Percentiles rank a stretch among this genome's conserved stretches.
Evolutionary conservation across 768 basidiomycete species (phyloP).

Genomic region (Lactarius quietus): DNA sequence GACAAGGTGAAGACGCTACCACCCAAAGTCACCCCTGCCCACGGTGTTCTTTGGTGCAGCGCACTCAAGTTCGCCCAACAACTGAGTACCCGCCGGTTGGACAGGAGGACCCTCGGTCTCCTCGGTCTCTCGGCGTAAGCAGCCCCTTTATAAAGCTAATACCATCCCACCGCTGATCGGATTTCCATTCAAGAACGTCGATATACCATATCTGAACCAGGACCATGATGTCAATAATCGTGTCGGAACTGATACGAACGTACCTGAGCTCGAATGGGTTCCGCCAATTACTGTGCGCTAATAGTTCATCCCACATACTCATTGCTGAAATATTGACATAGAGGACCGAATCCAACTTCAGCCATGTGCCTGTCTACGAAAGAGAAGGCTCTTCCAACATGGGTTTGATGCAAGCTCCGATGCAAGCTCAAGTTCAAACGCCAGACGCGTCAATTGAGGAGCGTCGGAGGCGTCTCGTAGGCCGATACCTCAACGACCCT

Average conservation of each 20-base stretch:
- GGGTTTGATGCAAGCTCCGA: background rate
- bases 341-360: background rate
- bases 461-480: constrained; percentile 1
- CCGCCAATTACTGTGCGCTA: background rate
- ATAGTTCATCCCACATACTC: background rate
- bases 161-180: background rate
- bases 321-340: background rate
- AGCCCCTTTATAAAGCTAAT: background rate
- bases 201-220: background rate
- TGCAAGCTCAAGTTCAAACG: too few relatives aligned
- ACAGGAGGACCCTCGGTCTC: background rate
- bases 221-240: background rate
- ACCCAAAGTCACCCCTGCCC: background rate
- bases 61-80: background rate
- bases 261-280: background rate
- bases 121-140: background rate
- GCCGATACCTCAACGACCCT: constrained; percentile 4
- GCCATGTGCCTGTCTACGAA: background rate
- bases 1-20: background rate
- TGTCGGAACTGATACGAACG: background rate
- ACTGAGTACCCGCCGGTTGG: background rate
- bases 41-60: background rate
- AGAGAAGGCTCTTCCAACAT: background rate
- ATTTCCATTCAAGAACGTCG: background rate
- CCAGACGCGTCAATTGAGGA: background rate